Conservation (phyloP, 192 early-diverging fungal species). For the Helicostylum pulchrum region DNA sequence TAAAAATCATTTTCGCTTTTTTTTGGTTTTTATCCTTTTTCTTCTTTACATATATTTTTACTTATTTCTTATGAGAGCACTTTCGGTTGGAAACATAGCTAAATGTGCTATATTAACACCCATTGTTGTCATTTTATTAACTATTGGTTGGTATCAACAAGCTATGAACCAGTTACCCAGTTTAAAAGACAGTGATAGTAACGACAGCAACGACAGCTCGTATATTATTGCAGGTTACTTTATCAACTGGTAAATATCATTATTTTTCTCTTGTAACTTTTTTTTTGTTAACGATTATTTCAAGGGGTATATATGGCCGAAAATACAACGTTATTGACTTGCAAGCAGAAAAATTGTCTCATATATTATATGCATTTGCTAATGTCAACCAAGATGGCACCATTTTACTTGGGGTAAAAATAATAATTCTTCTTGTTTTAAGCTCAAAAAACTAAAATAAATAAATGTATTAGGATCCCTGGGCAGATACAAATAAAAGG, state of each 20-base stretch:
- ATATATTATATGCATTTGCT: constrained; percentile 79
- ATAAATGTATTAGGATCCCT: constrained; percentile 47
- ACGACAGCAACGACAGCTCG: neutral
- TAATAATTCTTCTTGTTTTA: neutral
- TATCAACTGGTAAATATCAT: constrained; percentile 29
- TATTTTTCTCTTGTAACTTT: too few relatives aligned
- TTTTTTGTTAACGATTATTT: neutral
- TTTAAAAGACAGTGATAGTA: neutral
- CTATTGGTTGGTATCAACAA: constrained; percentile 12
- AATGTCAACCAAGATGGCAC: constrained; percentile 61
- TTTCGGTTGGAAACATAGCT: too few relatives aligned
- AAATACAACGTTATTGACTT: constrained; percentile 62
- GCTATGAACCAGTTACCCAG: neutral
- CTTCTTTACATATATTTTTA: neutral
- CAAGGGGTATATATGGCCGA: constrained; percentile 72
- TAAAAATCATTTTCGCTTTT: constrained; percentile 1
- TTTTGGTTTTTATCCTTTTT: neutral
- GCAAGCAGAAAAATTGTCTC: constrained; percentile 56
- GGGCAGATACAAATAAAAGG: constrained; percentile 79
- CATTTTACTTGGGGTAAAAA: constrained; percentile 55
- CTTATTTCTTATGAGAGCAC: too few relatives aligned
- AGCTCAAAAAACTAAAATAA: neutral
- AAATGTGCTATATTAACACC: neutral
- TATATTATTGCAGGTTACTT: constrained; percentile 39
- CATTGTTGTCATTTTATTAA: constrained; percentile 4